These are phyloP conservation scores for Aspergillus floridensis DNA, from an alignment of 2,329 filamentous ascomycete species.

Conservation along the genomic window DNA sequence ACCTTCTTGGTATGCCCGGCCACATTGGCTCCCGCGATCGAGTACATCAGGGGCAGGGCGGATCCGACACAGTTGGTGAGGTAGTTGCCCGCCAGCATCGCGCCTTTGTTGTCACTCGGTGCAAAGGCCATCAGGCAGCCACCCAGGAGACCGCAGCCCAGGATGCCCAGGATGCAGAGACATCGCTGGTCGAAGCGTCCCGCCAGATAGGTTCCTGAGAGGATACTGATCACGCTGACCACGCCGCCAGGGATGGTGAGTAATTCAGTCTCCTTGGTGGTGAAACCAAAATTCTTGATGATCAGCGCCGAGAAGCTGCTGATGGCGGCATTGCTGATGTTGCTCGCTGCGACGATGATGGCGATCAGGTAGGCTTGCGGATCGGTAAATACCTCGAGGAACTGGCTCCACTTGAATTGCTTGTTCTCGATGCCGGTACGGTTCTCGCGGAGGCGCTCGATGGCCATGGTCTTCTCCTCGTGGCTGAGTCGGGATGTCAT, in stretches of 20 bases:
- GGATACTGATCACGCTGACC: conserved; percentile 40
- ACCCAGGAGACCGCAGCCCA: conserved; percentile 44
- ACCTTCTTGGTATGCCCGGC: conserved; percentile 53
- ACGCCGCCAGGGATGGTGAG: conserved; percentile 44
- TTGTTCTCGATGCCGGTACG: conserved; percentile 54
- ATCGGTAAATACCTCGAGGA: conserved; percentile 46
- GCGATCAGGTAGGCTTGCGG: conserved; percentile 45
- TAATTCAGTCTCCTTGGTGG: conserved; percentile 43
- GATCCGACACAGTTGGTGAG: conserved; percentile 42
- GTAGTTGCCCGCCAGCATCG: conserved; percentile 43
- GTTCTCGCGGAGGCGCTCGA: conserved; percentile 46
- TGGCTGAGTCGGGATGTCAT: conserved; percentile 39
- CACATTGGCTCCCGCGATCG: conserved; percentile 45
- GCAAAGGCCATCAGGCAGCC: conserved; percentile 43
- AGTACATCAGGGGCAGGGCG: conserved; percentile 40
- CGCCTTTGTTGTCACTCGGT: conserved; percentile 35
- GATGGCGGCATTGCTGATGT: conserved; percentile 44
- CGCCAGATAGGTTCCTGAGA: conserved; percentile 36
- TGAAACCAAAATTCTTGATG: conserved; percentile 43
- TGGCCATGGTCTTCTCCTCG: conserved; percentile 36
- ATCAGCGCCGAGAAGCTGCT: conserved; percentile 46
- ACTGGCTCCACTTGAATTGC: conserved; percentile 48
- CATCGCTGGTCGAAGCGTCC: conserved; percentile 42
- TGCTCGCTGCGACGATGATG: conserved; percentile 34
- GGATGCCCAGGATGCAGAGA: conserved; percentile 37